Base-by-base conservation (phyloP, 805 yeast species). In the Candida coquimbonensis region DNA sequence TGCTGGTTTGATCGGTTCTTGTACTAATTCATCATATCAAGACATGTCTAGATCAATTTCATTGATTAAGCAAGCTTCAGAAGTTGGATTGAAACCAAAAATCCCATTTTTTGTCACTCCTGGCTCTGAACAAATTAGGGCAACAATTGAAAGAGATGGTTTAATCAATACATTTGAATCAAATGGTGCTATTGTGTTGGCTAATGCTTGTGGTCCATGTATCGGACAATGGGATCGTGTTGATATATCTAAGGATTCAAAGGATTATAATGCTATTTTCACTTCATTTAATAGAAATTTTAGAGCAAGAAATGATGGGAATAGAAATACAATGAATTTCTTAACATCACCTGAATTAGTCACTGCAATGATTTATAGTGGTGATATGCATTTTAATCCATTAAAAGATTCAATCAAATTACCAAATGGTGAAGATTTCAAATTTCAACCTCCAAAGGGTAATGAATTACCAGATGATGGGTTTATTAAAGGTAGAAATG, bases 131-230 rank as follows among this genome's bases (percentile, higher is more conserved):
- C 97, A 89, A 72, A 88, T 91, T 59, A 80, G 98, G 69, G 98
- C 98, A 44, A 91, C 99, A 43, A 81, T 91, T 58, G 96, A 86
- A 66, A 81, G 97, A 69, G 99, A 91, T 67, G 98, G 98, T 48
- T 79, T 85, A 61, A 78, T 86, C 51, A 74, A 83, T 40, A 80
- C 83, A 38, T 89, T 91, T 65, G 81, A 83, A 65, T 80, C 83
- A 45, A 83, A 81, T 59, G 98, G 98, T 49, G 99, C 96, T 56
- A 75, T 79, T 49, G 96, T 91, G 39, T 76, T 91, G 57, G 96
- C 98, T 45, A 91, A 91, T 66, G 99, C 99, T 19, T 91, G 99
- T 77, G 99, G 99, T 56, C 99, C 98, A 61, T 91, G 99, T 74
- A 91, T 91, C 64, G 99, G 99, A 48, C 99, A 91, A 75, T 91